Evolutionary conservation across 805 yeast genomes (phyloP), one percentile per base, ranked within the genome.

Genomic region (Candida dendrica): DNA sequence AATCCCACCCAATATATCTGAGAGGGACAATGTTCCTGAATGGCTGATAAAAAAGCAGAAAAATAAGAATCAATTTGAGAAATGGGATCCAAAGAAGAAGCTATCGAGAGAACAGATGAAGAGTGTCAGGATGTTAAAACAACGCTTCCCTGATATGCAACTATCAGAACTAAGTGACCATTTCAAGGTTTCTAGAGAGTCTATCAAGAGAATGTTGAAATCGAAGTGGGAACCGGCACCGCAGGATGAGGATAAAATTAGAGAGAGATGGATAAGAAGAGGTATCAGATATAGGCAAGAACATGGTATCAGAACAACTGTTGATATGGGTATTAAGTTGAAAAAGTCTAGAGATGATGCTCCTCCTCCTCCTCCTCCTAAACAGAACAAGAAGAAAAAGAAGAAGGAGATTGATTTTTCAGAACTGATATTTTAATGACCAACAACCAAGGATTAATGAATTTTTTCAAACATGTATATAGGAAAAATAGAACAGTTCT

Each of bases 101-200:
- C 59, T 90, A 6, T 78, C 87, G 9, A 67, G 93, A 39, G 79
- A 74, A 37, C 76, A 82, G 9, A 85, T 88, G 73, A 77, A 74
- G 16, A 78, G 77, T 42, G 69, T 90, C 4, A 64, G 84, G 42
- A 57, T 66, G 4, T 51, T 88, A 37, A 83, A 78, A 50, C 61
- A 60, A 13, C 65, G 71, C 24, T 53, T 66, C 47, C 96, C 96
- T 0, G 69, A 74, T n/a, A 48, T 84, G 40, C 75, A 73, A 4
- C 71, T 81, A 2, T 64, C 65, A 3, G 81, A 77, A 35, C 58
- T 90, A 6, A 82, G 88, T 0, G 66, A 72, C 27, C 73, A 72
- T 54, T 89, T 83, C 61, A 66, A 73, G 38, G 71, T 87, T 5
- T 83, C 93, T 1, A 91, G 95, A 1, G 95, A 89, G 50, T 85